Conservation (phyloP, 306 rosid genomes). For the Myrica gale region DNA sequence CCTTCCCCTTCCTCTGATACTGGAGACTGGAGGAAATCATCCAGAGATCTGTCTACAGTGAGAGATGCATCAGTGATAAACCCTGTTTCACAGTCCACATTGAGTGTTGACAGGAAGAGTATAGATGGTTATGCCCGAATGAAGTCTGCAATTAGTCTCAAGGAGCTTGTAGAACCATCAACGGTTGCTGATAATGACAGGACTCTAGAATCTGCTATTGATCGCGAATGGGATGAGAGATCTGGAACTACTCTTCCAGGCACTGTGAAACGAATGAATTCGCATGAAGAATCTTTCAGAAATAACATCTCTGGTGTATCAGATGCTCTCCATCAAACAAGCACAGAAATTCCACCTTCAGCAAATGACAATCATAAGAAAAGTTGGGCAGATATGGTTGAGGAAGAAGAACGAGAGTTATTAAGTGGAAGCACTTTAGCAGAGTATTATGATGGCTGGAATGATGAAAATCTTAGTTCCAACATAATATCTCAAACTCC, state of each 20-base stretch:
- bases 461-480: slow-evolving; percentile 57
- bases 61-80: slow-evolving; percentile 17
- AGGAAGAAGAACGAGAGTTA: slow-evolving; percentile 62
- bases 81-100: background rate
- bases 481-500: slow-evolving; percentile 47
- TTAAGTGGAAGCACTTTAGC: slow-evolving; percentile 18
- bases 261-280: background rate
- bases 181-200: slow-evolving; percentile 26
- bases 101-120: too few species aligned
- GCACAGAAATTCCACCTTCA: slow-evolving; percentile 25
- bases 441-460: slow-evolving; percentile 25
- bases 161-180: slow-evolving; percentile 17
- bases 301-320: slow-evolving; percentile 17
- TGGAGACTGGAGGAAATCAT: slow-evolving; percentile 31
- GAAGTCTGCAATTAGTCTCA: too few species aligned
- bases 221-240: slow-evolving; percentile 20
- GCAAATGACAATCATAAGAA: slow-evolving; percentile 41
- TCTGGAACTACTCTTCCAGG: slow-evolving; percentile 14
- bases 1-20: slow-evolving; percentile 11
- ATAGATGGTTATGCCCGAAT: too few species aligned
- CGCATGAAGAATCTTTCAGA: slow-evolving; percentile 14
- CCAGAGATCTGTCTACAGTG: slow-evolving; percentile 18
- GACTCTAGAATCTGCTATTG: slow-evolving; percentile 10
- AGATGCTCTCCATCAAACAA: slow-evolving; percentile 18
- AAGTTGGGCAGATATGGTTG: slow-evolving; percentile 96